phyloP scores from a whole-genome alignment of 2,329 filamentous ascomycete genomes.

The Pezicula carpinea region DNA sequence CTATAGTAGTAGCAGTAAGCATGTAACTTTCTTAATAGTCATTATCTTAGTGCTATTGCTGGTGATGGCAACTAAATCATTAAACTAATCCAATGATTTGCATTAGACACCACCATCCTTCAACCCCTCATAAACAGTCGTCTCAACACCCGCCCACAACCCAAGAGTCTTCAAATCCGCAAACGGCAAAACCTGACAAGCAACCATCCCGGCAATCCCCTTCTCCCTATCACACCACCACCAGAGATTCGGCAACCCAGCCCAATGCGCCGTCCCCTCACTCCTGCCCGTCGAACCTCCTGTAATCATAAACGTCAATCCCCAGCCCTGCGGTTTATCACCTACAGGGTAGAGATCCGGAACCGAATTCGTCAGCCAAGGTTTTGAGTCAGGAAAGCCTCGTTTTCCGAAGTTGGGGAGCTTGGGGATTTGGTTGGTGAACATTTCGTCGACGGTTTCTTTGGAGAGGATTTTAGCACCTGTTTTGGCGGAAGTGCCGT shows the following conservation, averaged over 20 bases:
- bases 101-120: background rate
- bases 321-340: slow-evolving; percentile 56
- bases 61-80: no score
- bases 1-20: no score
- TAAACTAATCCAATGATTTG: no score
- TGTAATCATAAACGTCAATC: slow-evolving; percentile 52
- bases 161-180: slow-evolving; percentile 18
- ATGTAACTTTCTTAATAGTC: no score
- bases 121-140: slow-evolving; percentile 6
- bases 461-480: slow-evolving; percentile 48
- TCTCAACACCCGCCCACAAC: slow-evolving; percentile 11
- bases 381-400: slow-evolving; percentile 41
- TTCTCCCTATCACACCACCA: slow-evolving; percentile 61
- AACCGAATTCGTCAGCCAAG: slow-evolving; percentile 41
- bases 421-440: slow-evolving; percentile 55
- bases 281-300: slow-evolving; percentile 48
- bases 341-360: slow-evolving; percentile 45
- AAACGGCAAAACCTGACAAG: slow-evolving; percentile 47
- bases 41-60: no score
- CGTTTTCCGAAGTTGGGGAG: slow-evolving; percentile 48
- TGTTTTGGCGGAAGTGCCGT: slow-evolving; percentile 55
- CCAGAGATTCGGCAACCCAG: slow-evolving; percentile 54
- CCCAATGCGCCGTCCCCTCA: slow-evolving; percentile 48
- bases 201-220: slow-evolving; percentile 49
- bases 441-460: slow-evolving; percentile 59